Base-by-base conservation (phyloP, 352 stramenopile genomes). In the Thalassiosira sp. region DNA sequence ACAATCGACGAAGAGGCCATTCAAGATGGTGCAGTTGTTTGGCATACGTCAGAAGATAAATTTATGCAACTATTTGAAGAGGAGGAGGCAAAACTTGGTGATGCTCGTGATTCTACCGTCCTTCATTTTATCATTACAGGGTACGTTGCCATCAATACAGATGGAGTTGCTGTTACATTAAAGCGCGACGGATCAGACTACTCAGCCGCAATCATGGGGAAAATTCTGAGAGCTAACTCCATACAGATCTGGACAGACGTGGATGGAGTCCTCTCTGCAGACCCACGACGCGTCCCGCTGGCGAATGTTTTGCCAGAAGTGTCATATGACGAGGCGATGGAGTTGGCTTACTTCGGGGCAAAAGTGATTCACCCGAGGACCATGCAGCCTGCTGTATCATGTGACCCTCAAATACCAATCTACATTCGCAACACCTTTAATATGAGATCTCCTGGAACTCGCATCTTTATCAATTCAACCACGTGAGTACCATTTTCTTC, bases 171-270 rank as follows among this genome's bases (percentile, higher is more conserved):
- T 11, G 97, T 94, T 35, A 97, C 97, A 43, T 84, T 99, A 0
- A 94, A 96, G 43, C 90, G 96, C 18, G 95, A 95, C 66, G 95
- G 96, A 45, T 97, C 91, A 24, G 96, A 98, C 79, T 98, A 96
- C 25, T 97, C 94, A 3, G 96, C 95, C 7, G 94, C 95, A 22
- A 95, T 99, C 28, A 98, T 98, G 76, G 96, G 94, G 0, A 90
- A 93, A 18, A 79, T 98, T 51, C 78, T 99, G 6, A 65, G 90
- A 6, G 95, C 96, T 5, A 85, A 82, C 7, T 91, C 90, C 51
- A 95, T 98, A 81, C 93, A 95, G 51, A 98, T 99, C 77, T 99
- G 96, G 96, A 99, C 95, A 0, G 95, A 99, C 77, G 95, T 98
- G 31, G 94, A 98, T 82, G 96, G 96, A 16, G 96, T 98, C 86